Base-by-base conservation (phyloP, 495 filamentous ascomycete species). In the Aspergillus nidulans region DNA sequence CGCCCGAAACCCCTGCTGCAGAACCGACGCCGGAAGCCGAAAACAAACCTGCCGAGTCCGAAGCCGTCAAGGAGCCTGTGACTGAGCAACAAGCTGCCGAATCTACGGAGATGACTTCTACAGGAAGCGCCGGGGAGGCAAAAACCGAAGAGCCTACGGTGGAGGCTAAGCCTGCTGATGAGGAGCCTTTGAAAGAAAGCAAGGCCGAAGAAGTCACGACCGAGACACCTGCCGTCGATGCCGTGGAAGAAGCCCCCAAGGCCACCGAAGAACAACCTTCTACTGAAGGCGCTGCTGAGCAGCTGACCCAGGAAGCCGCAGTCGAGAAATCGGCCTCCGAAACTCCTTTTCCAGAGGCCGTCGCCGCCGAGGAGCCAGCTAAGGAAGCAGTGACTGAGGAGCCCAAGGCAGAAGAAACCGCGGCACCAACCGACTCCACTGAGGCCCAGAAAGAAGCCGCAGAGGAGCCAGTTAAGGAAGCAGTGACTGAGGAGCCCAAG, bases 351-450 rank as follows among this genome's bases (percentile, higher is more conserved):
- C 41, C 52, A 53, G 26, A 20, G 8, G 48, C 54, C 26, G 43
- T 44, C 24, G 30, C 49, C 19, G 50, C 30, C 12, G 50, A 47
- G 36, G 56, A 59, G 16, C 34, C 61, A 15, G 36, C 23, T 1
- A 45, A 53, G 39, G 25, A 57, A 39, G 19, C 24, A 4, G 9
- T 30, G 20, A 18, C 18, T 15, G 40, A 59, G 44, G 45, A 43
- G 39, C 53, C 60, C 13, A 53, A 43, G 6, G 44, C 47, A n/a
- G 52, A 32, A 54, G 36, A 49, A 56, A 39, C 39, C 43, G 49
- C 23, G 15, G 45, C 43, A 39, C 7, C 32, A 3, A 12, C 36
- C n/a, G 36, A 39, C 15, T 5, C 36, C n/a, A 18, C 8, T 39
- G 36, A 39, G 36, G 3, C 36, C 6, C 6, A 13, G 4, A 39